These are phyloP conservation scores for Penicillium sclerotigenum DNA, from an alignment of 2,329 filamentous ascomycete species.

Conservation along the genomic window DNA sequence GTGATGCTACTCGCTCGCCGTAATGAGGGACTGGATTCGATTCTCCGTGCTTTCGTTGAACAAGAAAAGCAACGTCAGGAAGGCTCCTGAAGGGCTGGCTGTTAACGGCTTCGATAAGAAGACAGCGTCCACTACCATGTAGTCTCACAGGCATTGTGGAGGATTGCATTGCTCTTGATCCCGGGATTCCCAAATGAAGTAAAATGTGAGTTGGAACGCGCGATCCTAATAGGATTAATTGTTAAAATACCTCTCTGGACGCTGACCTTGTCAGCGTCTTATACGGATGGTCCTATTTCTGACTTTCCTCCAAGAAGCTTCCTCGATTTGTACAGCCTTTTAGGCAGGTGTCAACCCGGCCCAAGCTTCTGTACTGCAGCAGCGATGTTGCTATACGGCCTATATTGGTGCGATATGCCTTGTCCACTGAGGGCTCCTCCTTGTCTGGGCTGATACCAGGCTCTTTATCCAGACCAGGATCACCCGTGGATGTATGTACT, in stretches of 20 bases:
- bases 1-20: constrained; percentile 81
- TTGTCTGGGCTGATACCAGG: background rate
- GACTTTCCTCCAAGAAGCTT: background rate
- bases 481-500: too few species aligned
- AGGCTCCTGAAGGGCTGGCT: constrained; percentile 17
- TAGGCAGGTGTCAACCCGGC: background rate
- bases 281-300: background rate
- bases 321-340: background rate
- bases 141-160: background rate
- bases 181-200: background rate
- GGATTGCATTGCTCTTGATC: background rate
- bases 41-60: constrained; percentile 54
- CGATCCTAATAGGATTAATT: background rate
- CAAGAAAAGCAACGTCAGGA: constrained; percentile 26
- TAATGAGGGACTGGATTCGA: constrained; percentile 76
- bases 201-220: background rate
- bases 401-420: background rate
- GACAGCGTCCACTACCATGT: background rate
- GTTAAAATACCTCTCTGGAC: background rate
- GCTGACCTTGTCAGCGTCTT: too few species aligned
- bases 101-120: background rate
- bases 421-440: background rate
- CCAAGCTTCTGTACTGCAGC: background rate
- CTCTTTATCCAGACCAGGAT: background rate
- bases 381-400: background rate